Evolutionary conservation across 2,329 filamentous ascomycete species (phyloP), one percentile per base, ranked within the genome.

Genomic region (Neocucurbitaria cava): DNA sequence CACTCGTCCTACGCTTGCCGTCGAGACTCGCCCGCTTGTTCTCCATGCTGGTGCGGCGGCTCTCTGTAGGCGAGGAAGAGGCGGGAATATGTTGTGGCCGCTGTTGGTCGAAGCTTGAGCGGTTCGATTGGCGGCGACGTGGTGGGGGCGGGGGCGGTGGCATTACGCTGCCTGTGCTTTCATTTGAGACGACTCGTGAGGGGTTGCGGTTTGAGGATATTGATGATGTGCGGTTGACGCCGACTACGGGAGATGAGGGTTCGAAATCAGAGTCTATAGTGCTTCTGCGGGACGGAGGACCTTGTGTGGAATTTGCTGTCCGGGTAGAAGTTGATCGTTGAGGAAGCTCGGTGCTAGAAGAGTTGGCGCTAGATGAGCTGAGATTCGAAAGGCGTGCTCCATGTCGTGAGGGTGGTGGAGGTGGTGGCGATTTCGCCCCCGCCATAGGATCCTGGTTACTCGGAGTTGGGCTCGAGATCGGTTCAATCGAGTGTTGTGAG

Each of bases 401-500:
- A 24, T 72, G 65, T n/a, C 72, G 65, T n/a, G 71, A 63, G 9
- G 65, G 61, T 9, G 73, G 73, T 15, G 73, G 73, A 24, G 71
- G 72, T 7, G 73, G 73, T 21, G 72, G 71, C 17, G 67, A 60
- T 43, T 73, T 68, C 20, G 61, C 54, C 18, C 56, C 51, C 18
- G 66, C 48, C 15, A 56, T 56, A 5, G 65, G 56, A 9, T 65
- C 59, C 41, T 65, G 58, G 46, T 46, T 59, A 17, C 30, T 49
- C 1, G 57, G 31, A 23, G 40, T 49, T n/a, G 64, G 64, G 35
- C 52, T 71, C 18, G 59, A 52, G n/a, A 61, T 21, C 1, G 65
- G 54, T 3, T 75, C 73, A 23, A 62, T 53, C 1, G 72, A 73
- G 30, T 70, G 64, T 52, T 74, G 71, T 11, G 73, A 76, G n/a